phyloP scores from a whole-genome alignment of 2,329 filamentous ascomycete genomes.

The Sclerotiophoma versabilis region DNA sequence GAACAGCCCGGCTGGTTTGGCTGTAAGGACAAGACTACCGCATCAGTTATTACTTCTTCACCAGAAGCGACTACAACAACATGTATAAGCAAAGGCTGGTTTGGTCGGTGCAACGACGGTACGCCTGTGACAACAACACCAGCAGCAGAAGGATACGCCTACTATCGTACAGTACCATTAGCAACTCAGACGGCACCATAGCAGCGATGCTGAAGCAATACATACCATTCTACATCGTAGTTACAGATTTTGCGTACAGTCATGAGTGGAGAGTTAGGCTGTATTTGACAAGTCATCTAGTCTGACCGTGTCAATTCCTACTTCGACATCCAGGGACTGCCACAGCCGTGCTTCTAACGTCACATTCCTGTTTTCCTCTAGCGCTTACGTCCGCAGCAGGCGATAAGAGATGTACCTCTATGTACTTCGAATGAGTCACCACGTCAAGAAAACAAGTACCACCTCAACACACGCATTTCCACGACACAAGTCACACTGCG shows the following conservation, averaged over 20 bases:
- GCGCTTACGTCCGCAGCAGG: slow-evolving; percentile 1
- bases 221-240: neutral
- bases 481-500: neutral
- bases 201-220: neutral
- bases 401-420: neutral
- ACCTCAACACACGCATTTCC: neutral
- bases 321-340: neutral
- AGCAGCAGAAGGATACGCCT: slow-evolving; percentile 33
- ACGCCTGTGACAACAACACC: slow-evolving; percentile 35
- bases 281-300: neutral
- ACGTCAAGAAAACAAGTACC: neutral
- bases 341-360: neutral
- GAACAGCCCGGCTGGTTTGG: slow-evolving; percentile 47
- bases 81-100: slow-evolving; percentile 47
- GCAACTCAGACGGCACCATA: slow-evolving; percentile 32
- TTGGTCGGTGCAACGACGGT: slow-evolving; percentile 43
- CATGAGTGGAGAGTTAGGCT: neutral
- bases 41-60: slow-evolving; percentile 29
- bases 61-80: slow-evolving; percentile 35
- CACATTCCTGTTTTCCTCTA: slow-evolving; percentile 13
- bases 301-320: too few relatives aligned
- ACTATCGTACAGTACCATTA: slow-evolving; percentile 34
- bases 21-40: slow-evolving; percentile 44
- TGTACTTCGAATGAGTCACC: slow-evolving; percentile 6
- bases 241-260: neutral